Evolutionary conservation across 2,329 filamentous ascomycete species (phyloP).

Genomic region (Fusarium goolgardi): DNA sequence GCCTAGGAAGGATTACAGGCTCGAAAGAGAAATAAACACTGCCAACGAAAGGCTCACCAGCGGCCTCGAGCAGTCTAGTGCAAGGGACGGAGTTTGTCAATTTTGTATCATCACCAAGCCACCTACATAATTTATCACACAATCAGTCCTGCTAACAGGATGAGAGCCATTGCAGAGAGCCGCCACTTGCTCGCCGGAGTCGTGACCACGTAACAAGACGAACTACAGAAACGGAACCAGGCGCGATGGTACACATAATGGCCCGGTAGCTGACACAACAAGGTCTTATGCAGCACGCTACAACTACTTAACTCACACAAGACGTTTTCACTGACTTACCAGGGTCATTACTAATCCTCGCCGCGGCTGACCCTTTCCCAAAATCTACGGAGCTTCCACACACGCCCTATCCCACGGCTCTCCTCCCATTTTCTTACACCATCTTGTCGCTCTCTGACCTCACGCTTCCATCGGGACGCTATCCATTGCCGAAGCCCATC

Average conservation of each 20-base stretch:
- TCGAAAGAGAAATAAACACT: not conserved
- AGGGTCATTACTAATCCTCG: conserved; percentile 41
- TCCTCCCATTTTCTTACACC: conserved; percentile 62
- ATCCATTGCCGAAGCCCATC: conserved; percentile 74
- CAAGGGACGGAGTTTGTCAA: conserved; percentile 16
- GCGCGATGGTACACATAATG: not conserved
- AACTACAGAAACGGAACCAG: not conserved
- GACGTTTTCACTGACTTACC: conserved; percentile 38
- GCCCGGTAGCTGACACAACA: not conserved
- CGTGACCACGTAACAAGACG: conserved; percentile 12
- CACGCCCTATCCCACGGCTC: conserved; percentile 63
- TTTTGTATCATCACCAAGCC: conserved; percentile 42
- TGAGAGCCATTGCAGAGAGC: conserved; percentile 8
- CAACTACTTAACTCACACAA: conserved; percentile 7
- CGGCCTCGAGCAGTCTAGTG: not conserved
- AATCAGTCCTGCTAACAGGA: conserved; percentile 29
- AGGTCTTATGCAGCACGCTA: not conserved
- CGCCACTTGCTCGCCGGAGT: not conserved
- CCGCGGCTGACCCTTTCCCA: conserved; percentile 71
- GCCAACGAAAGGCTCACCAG: not conserved
- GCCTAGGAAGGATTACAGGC: conserved; percentile 7
- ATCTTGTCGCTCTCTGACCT: conserved; percentile 63
- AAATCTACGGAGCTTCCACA: conserved; percentile 71
- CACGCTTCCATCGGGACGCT: conserved; percentile 65
- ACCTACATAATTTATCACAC: conserved; percentile 47